Conservation (phyloP, 306 rosid genomes). For the Argentina anserina region DNA sequence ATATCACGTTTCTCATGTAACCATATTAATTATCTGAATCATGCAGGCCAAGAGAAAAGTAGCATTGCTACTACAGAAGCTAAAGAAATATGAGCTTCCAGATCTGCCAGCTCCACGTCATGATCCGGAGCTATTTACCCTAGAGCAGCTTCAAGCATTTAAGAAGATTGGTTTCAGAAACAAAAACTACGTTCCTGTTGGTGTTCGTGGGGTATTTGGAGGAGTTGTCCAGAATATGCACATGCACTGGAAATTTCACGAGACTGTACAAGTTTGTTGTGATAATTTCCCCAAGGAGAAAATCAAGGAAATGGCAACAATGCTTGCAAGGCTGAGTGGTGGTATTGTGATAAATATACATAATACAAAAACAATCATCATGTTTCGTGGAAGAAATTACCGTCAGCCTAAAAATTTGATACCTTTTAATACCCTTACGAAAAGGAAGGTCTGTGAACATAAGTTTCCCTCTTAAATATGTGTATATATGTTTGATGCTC, state of each 20-base stretch:
- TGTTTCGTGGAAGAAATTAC: constrained; percentile 96
- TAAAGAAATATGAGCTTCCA: constrained; percentile 91
- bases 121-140: constrained; percentile 85
- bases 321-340: constrained; percentile 96
- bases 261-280: constrained; percentile 97
- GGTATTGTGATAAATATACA: constrained; percentile 85
- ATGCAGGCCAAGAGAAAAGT: constrained; percentile 95
- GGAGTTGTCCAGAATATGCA: constrained; percentile 99
- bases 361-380: constrained; percentile 86
- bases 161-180: constrained; percentile 89
- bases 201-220: constrained; percentile 99
- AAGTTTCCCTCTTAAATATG: constrained; percentile 3
- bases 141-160: constrained; percentile 86
- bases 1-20: constrained; percentile 16
- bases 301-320: constrained; percentile 93
- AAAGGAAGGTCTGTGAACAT: constrained; percentile 74
- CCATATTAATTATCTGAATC: constrained; percentile 17
- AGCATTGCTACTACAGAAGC: constrained; percentile 84
- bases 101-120: constrained; percentile 85
- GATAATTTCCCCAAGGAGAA: constrained; percentile 97
- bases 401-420: constrained; percentile 95
- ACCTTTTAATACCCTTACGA: constrained; percentile 96
- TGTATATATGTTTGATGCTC: neutral
- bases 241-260: constrained; percentile 97
- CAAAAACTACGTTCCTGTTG: constrained; percentile 92